Conservation (phyloP, 2,329 filamentous ascomycete species). For the Teratosphaeria nubilosa region DNA sequence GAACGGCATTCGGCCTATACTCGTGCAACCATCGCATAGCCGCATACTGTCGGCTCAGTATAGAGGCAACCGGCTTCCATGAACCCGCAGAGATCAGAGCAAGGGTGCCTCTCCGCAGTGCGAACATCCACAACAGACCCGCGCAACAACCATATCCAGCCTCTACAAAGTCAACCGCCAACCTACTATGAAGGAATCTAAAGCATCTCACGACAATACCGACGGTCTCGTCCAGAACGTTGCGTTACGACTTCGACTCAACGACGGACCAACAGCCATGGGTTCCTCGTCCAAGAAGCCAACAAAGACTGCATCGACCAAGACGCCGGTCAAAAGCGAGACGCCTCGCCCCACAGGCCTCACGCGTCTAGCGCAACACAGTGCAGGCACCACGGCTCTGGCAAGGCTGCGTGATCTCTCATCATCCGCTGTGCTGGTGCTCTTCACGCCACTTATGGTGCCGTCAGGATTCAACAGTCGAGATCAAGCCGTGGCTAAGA, state of each 20-base stretch:
- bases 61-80: slow-evolving; percentile 6
- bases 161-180: slow-evolving; percentile 10
- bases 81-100: slow-evolving; percentile 5
- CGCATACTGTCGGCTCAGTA: slow-evolving; percentile 9
- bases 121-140: slow-evolving; percentile 9
- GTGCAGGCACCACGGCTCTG: slow-evolving; percentile 3
- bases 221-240: slow-evolving; percentile 7
- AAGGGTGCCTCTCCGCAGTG: slow-evolving; percentile 2
- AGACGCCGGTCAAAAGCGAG: slow-evolving; percentile 3
- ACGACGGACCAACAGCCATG: slow-evolving; percentile 1
- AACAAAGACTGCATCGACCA: not conserved
- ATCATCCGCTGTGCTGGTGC: slow-evolving; percentile 31
- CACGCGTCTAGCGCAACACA: not conserved
- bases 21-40: not conserved
- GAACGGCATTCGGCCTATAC: not conserved
- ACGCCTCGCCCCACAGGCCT: slow-evolving; percentile 1
- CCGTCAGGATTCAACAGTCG: slow-evolving; percentile 7
- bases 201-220: not conserved
- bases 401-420: slow-evolving; percentile 25
- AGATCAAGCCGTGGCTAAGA: slow-evolving; percentile 32
- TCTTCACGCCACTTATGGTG: slow-evolving; percentile 34
- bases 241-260: slow-evolving; percentile 4
- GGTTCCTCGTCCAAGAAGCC: not conserved
- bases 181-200: slow-evolving; percentile 12
- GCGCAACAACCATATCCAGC: slow-evolving; percentile 10